Evolutionary conservation across 1,284 basidiomycete genomes (phyloP), one percentile per base, ranked within the genome.

Genomic region (Cryptococcus sp.): DNA sequence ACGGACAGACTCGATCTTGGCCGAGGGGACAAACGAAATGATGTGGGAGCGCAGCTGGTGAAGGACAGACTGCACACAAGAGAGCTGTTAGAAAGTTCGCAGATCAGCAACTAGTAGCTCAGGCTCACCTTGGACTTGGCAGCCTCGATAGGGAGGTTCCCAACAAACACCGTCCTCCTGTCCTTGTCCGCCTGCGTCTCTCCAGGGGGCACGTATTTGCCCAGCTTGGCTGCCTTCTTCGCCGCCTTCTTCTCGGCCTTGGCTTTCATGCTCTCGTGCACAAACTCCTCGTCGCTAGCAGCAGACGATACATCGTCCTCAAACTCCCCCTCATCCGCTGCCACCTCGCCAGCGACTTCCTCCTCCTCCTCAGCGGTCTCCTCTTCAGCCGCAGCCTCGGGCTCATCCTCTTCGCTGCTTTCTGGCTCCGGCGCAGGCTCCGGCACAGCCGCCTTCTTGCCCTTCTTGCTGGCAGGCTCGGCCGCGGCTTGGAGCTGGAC

Each of bases 121-220:
- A 20, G 9, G n/a, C 73, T 51, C 64, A 91, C 91, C 75, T 85
- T 87, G 66, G 83, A 85, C 54, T 87, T 87, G 16, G 85, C 86
- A 8, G 88, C 83, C 5, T 88, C 85, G 2, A 89, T 80, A 2
- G 87, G 84, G 0, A 98, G 79, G 72, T 98, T 98, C 11, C 95
- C 95, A n/a, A 98, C 77, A 72, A 98, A 98, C 51, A 97, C 80
- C 1, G 94, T 96, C 28, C 94, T 83, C 18, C 83, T 81, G 69
- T 96, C 86, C 50, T 87, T 82, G 57, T 83, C 84, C 53, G 83
- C 84, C 11, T 81, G 36, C 0, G 86, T 87, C 75, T 94, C 91
- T 52, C 83, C 84, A 23, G 77, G 64, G 0, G 88, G 88, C 0
- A 81, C 79, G 64, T 81, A 82, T 55, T 74, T 75, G 9, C 53